Base-by-base conservation (phyloP, 495 filamentous ascomycete species). In the Neurospora sp. region DNA sequence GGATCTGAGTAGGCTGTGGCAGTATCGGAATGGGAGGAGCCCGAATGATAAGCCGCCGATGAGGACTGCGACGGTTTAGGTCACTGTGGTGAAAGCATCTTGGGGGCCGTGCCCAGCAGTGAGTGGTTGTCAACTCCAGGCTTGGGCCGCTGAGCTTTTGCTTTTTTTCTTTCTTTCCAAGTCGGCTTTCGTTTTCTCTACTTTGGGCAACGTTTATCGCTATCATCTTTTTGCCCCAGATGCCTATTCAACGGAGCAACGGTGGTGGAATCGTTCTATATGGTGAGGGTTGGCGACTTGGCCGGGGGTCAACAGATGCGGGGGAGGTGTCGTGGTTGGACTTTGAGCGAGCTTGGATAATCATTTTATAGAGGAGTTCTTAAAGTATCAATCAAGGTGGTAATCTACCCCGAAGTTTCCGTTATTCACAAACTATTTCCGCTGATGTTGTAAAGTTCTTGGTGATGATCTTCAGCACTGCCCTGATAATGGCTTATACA, bases 1-100 rank as follows among this genome's bases (percentile, higher is more conserved):
- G 79, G 88, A 93, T 74, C 80, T 93, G 71, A 93, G 91, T 79
- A 84, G 91, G 68, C 76, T 94, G 41, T 94, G 92, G 92, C 78
- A 84, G 78, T 94, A 94, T 78, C 82, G 89, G 65, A 91, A 92
- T 79, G 92, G 92, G 17, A 78, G 81, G 41, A 86, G 82, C n/a
- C 90, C 90, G 14, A 75, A 80, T 27, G 82, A 83, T 68, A 77
- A 71, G 65, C 78, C 79, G 68, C 77, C 76, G 1, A 16, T 65
- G 31, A 75, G 74, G 71, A 73, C 61, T 22, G 74, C 75, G 17
- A 79, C 76, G 1, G 42, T 79, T 40, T 79, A 69, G 27, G 27
- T 6, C 10, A 27, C 14, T 35, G 7, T 65, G 53, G 27, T 14
- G 22, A 10, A 5, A 65, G 27, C 12, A 61, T 65, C 27, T 65